Evolutionary conservation across 345 rosid genomes (phyloP).

Genomic region (Punica granatum): DNA sequence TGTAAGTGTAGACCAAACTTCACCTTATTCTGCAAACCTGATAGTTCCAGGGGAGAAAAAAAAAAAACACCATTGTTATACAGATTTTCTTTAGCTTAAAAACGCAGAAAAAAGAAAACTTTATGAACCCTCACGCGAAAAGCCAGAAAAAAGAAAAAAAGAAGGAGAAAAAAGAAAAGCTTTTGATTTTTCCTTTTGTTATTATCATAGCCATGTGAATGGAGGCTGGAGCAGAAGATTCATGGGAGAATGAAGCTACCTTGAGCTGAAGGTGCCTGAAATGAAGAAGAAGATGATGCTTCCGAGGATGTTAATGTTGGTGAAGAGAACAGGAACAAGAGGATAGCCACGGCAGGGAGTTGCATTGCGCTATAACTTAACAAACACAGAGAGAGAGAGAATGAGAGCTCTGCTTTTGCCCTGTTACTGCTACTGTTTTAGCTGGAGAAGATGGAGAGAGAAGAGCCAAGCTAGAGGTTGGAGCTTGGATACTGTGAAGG

Average conservation of each 20-base stretch:
- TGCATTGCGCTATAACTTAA: conserved; percentile 11
- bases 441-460: background rate
- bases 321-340: conserved; percentile 24
- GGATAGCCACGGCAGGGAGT: conserved; percentile 14
- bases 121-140: background rate
- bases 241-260: conserved; percentile 26
- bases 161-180: background rate
- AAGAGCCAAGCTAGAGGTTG: conserved; percentile 1
- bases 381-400: background rate
- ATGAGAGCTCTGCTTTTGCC: background rate
- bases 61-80: background rate
- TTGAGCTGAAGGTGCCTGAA: conserved; percentile 36
- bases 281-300: conserved; percentile 35
- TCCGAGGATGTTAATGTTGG: conserved; percentile 25
- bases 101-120: background rate
- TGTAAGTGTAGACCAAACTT: background rate
- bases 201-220: no score
- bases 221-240: no score
- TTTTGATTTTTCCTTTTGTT: background rate
- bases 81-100: background rate
- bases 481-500: conserved; percentile 1
- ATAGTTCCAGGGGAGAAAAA: no score
- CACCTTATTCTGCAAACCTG: background rate
- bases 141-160: background rate
- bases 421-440: background rate